Evolutionary conservation across 495 filamentous ascomycete species (phyloP), one percentile per base, ranked within the genome.

Genomic region (Neurospora terricola): DNA sequence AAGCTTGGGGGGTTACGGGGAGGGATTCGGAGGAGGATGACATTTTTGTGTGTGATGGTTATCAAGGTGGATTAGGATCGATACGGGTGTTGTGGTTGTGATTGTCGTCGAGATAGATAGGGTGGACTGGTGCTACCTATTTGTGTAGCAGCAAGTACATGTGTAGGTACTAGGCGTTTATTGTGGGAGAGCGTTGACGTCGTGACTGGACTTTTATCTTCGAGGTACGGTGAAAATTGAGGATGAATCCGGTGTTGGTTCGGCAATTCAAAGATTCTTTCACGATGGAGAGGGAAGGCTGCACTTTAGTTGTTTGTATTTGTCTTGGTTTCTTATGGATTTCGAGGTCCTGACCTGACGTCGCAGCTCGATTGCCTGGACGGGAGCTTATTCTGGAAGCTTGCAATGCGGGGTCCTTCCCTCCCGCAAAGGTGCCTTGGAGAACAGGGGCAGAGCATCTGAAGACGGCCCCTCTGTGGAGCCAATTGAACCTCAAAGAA

Each of bases 1-100:
- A 93, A 76, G 84, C 85, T 38, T 84, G 77, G 34, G 90, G 81
- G 69, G 90, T 76, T 73, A 93, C 92, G 40, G 91, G 90, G 34
- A 77, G 76, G 18, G 87, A 36, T 71, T 82, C 81, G 36, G 86
- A 77, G 66, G 89, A 66, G 12, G 54, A 34, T 66, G 54, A 87
- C 83, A 84, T 85, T 59, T 45, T 76, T 38, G 70, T 10, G 27
- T 66, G 16, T 42, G 34, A 14, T 36, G 48, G 34, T 68, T 27
- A 27, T 72, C 12, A 5, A 40, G 21, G 21, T 18, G 38, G n/a
- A 69, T 54, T 43, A 43, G 7, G 3, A n/a, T 23, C 21, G 45
- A 54, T 54, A 59, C 18, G 68, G 30, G 16, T 27, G 30, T 70
- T 34, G 40, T 11, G 23, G 5, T 38, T 34, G 9, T 34, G n/a